Evolutionary conservation across 1,284 basidiomycete genomes (phyloP).

Genomic region (Exobasidium cylindrosporum): DNA sequence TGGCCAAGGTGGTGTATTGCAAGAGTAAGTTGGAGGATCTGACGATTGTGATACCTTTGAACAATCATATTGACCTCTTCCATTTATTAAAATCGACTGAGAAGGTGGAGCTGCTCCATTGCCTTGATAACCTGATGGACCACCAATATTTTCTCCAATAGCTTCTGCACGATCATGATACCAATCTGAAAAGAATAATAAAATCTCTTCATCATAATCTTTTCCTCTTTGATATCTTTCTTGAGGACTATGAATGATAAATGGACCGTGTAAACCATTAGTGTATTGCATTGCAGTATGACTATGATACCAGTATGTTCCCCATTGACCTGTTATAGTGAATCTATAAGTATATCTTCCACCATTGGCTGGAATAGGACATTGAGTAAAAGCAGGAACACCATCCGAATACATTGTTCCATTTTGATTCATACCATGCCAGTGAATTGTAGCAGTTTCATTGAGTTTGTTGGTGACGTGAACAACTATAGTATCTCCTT

Average conservation of each 20-base stretch:
- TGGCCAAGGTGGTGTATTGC: slow-evolving; percentile 9
- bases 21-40: slow-evolving; percentile 15
- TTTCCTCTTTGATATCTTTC: slow-evolving; percentile 50
- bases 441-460: slow-evolving; percentile 41
- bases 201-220: slow-evolving; percentile 46
- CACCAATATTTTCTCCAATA: slow-evolving; percentile 26
- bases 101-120: slow-evolving; percentile 52
- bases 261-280: slow-evolving; percentile 45
- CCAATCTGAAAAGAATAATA: slow-evolving; percentile 41
- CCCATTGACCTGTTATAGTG: slow-evolving; percentile 48
- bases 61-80: slow-evolving; percentile 58
- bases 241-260: slow-evolving; percentile 48
- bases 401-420: slow-evolving; percentile 44
- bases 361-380: slow-evolving; percentile 43
- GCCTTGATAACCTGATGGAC: slow-evolving; percentile 35
- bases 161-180: slow-evolving; percentile 39
- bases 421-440: slow-evolving; percentile 51
- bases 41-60: too few species aligned
- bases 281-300: slow-evolving; percentile 45
- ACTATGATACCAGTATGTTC: slow-evolving; percentile 58
- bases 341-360: slow-evolving; percentile 31
- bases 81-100: slow-evolving; percentile 62
- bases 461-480: slow-evolving; percentile 37
- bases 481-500: slow-evolving; percentile 46
- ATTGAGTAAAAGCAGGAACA: slow-evolving; percentile 48